Base-by-base conservation (phyloP, 139 green algal genomes). In the Coccomyxa sp. region DNA sequence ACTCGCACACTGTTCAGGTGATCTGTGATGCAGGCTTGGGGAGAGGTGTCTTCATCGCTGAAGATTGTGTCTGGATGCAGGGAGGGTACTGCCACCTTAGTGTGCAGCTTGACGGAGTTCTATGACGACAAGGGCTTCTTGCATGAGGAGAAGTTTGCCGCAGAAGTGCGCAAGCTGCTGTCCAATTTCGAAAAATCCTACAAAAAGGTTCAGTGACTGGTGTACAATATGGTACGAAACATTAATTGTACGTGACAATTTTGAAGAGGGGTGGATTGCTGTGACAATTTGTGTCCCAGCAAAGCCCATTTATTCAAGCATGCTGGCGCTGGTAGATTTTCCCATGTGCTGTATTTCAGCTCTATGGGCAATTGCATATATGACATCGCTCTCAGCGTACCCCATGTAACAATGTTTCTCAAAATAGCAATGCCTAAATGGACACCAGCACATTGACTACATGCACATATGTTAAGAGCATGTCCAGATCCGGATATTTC, bases 121-220 rank as follows among this genome's bases (percentile, higher is more conserved):
- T 91, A 90, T 76, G 83, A 91, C 57, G 58, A 27, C 25, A 83
- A 91, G 57, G 88, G 88, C 58, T 88, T 85, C 82, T 79, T 91
- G 67, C 84, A 82, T 23, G 86, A 90, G 51, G 71, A 16, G 12
- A 83, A 75, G 51, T 90, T 79, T 78, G 75, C 78, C 79, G 25
- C 59, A 13, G 76, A 82, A 21, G 88, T 91, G 76, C 82, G 78
- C 30, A 71, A 82, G 75, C 67, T 87, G 60, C 75, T 87, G 9
- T 10, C 17, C 30, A 68, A 82, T 12, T 68, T 60, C 13, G 63
- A 77, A 38, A 0, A 13, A 30, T 38, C 51, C 28, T 10, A 82
- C 0, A 85, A 86, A 15, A 91, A 91, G 30, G 51, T 13, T 12
- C 45, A 68, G 16, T 82, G 79, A 82, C 13, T 58, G 18, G 23